Conservation (phyloP, 2,329 filamentous ascomycete genomes). For the Chaetomium strumarium region DNA sequence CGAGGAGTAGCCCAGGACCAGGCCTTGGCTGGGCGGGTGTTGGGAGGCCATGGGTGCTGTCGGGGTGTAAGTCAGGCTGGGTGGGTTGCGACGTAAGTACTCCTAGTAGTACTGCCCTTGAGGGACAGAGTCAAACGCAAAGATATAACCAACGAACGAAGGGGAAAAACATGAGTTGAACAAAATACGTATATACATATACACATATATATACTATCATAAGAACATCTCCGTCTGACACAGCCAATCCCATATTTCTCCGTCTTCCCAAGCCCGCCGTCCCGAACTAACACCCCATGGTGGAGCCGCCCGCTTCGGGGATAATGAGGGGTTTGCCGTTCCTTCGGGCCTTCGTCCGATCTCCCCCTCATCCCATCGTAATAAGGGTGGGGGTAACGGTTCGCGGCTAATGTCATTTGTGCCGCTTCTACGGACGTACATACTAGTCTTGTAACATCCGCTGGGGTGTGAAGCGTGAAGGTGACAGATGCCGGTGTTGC, state of each 20-base stretch:
- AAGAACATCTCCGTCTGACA: not conserved
- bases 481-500: too few species aligned
- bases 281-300: conserved; percentile 9
- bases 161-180: not conserved
- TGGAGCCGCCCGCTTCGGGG: conserved; percentile 11
- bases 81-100: too few species aligned
- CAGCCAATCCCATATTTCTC: conserved; percentile 17
- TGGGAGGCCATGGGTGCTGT: not conserved
- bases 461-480: too few species aligned
- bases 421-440: too few species aligned
- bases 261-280: conserved; percentile 14
- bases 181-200: not conserved
- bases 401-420: conserved; percentile 8
- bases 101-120: too few species aligned
- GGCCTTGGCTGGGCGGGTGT: conserved; percentile 20
- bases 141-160: not conserved
- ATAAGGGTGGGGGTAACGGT: not conserved
- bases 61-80: not conserved
- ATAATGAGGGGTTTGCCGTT: conserved; percentile 10
- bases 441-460: too few species aligned
- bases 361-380: conserved; percentile 1
- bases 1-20: conserved; percentile 46
- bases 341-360: not conserved
- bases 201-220: too few species aligned
- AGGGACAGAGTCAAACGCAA: not conserved